Evolutionary conservation across 164 flowering plant genomes (phyloP).

Genomic region (Liquidambar formosana): DNA sequence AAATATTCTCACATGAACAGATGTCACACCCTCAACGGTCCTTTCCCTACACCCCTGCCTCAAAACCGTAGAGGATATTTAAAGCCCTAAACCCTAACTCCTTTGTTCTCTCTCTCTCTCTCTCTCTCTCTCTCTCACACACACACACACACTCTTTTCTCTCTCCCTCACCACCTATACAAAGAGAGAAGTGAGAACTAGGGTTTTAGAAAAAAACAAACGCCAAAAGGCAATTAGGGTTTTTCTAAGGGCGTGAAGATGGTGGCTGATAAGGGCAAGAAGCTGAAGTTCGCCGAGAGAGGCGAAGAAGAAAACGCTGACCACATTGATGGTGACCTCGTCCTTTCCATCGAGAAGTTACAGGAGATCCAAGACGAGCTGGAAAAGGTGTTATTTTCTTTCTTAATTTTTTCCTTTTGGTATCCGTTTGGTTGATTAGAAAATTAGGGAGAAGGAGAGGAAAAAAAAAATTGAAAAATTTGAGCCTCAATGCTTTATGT

Average conservation of each 20-base stretch:
- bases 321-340: slow-evolving; percentile 55
- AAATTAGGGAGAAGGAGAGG: no score
- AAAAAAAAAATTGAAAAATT: no score
- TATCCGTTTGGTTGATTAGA: no score
- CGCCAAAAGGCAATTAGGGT: slow-evolving; percentile 7
- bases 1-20: no score
- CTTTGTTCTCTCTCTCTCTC: slow-evolving; percentile 9
- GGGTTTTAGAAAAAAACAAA: slow-evolving; percentile 32
- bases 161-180: no score
- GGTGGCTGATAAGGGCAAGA: slow-evolving; percentile 68
- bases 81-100: slow-evolving; percentile 35
- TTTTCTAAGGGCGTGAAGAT: slow-evolving; percentile 24
- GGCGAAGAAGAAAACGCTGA: slow-evolving; percentile 46
- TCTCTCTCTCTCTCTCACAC: background rate
- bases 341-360: slow-evolving; percentile 63
- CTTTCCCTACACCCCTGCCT: background rate
- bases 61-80: background rate
- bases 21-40: background rate
- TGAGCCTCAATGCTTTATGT: no score
- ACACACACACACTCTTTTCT: no score
- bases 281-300: slow-evolving; percentile 42
- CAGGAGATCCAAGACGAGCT: slow-evolving; percentile 80
- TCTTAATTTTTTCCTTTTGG: background rate
- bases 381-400: slow-evolving; percentile 46
- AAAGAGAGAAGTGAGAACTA: slow-evolving; percentile 1